Evolutionary conservation across 257 asterid genomes (phyloP).

Genomic region (Solanum infundibuliforme): DNA sequence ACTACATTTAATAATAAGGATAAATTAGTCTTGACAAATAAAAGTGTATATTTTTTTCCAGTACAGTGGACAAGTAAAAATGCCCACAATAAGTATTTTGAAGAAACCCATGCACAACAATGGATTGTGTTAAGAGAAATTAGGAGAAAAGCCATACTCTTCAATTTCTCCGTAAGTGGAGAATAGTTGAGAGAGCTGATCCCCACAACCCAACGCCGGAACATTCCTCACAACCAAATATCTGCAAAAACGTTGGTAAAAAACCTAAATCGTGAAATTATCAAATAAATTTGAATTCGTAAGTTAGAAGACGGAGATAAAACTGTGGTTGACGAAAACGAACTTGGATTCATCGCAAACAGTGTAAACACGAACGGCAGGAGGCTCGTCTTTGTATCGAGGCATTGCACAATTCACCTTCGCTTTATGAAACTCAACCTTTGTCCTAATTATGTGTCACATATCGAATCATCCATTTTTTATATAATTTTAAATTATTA

Average conservation of each 20-base stretch:
- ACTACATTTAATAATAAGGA: too few relatives aligned
- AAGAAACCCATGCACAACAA: background rate
- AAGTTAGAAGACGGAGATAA: background rate
- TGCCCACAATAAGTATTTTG: too few relatives aligned
- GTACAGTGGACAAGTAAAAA: too few relatives aligned
- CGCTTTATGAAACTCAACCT: background rate
- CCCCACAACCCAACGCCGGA: constrained; percentile 83
- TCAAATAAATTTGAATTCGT: background rate
- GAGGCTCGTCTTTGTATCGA: constrained; percentile 44
- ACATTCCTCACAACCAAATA: constrained; percentile 79
- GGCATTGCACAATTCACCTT: constrained; percentile 30
- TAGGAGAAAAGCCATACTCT: constrained; percentile 29
- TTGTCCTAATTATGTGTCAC: background rate
- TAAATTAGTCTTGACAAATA: too few relatives aligned
- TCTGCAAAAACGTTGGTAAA: constrained; percentile 12
- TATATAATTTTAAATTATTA: too few relatives aligned
- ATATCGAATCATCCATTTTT: background rate
- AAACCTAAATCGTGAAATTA: background rate
- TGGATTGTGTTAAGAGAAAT: background rate
- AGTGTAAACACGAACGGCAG: constrained; percentile 75
- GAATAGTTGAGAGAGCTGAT: constrained; percentile 47
- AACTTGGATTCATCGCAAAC: constrained; percentile 93
- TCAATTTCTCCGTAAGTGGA: constrained; percentile 62
- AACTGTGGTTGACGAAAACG: background rate
- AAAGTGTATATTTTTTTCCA: too few relatives aligned